These are phyloP conservation scores for Sugiyamaella neomexicana DNA, from an alignment of 1,139 yeast genomes.

Conservation along the genomic window DNA sequence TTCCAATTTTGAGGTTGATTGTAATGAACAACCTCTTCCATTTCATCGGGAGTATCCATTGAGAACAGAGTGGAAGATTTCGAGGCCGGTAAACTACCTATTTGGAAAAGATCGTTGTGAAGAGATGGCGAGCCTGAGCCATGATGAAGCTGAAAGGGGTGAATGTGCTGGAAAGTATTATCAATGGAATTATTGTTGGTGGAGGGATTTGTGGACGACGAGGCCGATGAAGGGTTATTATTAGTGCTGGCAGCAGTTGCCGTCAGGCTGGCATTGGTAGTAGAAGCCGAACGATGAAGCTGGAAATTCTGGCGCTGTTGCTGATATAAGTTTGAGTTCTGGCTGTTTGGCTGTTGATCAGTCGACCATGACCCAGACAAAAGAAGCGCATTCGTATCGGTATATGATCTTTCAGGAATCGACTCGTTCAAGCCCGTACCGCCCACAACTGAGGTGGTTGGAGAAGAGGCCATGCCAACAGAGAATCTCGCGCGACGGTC, in stretches of 20 bases:
- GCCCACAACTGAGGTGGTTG: constrained; percentile 8
- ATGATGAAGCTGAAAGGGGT: constrained; percentile 28
- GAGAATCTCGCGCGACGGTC: constrained; percentile 17
- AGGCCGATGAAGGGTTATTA: too few species aligned
- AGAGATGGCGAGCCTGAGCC: constrained; percentile 12
- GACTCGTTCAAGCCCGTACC: constrained; percentile 7
- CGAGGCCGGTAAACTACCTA: constrained; percentile 15
- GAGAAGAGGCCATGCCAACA: constrained; percentile 17
- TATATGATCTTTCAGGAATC: constrained; percentile 4
- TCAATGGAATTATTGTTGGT: not conserved
- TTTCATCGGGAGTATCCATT: constrained; percentile 17
- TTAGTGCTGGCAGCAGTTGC: too few species aligned
- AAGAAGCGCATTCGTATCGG: constrained; percentile 12
- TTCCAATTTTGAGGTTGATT: constrained; percentile 14
- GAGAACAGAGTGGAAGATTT: constrained; percentile 19
- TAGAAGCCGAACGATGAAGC: not conserved
- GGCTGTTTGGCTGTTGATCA: constrained; percentile 3
- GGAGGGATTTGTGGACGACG: too few species aligned
- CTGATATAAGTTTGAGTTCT: not conserved
- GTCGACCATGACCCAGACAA: constrained; percentile 14
- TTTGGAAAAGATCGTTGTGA: constrained; percentile 15
- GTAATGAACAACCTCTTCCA: constrained; percentile 15
- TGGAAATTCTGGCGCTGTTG: not conserved
- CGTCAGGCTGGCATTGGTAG: too few species aligned
- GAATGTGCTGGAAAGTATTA: constrained; percentile 28